Evolutionary conservation across 306 rosid species (phyloP).

Genomic region (Acacia acuminata): DNA sequence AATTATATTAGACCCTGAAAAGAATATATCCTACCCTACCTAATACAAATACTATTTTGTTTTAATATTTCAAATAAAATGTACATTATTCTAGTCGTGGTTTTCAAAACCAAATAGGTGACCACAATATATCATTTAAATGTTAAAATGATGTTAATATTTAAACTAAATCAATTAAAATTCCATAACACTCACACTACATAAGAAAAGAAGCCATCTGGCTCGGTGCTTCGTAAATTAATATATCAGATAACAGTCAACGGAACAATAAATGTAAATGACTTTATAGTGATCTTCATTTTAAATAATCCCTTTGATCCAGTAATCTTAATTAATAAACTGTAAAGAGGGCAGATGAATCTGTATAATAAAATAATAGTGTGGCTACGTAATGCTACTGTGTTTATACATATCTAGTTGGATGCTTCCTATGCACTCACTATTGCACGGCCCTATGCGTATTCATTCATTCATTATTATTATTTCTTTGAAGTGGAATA

Average conservation of each 20-base stretch:
- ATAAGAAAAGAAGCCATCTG: background rate
- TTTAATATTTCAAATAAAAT: background rate
- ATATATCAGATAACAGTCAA: background rate
- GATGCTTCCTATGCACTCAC: constrained; percentile 26
- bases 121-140: background rate
- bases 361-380: background rate
- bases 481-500: background rate
- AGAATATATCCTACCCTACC: background rate
- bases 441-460: background rate
- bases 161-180: background rate
- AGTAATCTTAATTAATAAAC: background rate
- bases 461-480: background rate
- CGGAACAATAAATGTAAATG: background rate
- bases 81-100: background rate
- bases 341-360: background rate
- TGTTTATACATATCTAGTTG: constrained; percentile 12
- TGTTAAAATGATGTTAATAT: background rate
- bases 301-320: background rate
- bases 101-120: background rate
- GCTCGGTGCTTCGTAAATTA: background rate
- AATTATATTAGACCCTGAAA: background rate
- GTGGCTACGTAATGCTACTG: background rate
- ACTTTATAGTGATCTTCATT: background rate
- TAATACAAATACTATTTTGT: background rate
- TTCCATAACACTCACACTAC: no score